Percentiles rank a stretch among this genome's conserved stretches.
Conservation (phyloP, 2,329 filamentous ascomycete genomes). For the Alternaria gaisen region DNA sequence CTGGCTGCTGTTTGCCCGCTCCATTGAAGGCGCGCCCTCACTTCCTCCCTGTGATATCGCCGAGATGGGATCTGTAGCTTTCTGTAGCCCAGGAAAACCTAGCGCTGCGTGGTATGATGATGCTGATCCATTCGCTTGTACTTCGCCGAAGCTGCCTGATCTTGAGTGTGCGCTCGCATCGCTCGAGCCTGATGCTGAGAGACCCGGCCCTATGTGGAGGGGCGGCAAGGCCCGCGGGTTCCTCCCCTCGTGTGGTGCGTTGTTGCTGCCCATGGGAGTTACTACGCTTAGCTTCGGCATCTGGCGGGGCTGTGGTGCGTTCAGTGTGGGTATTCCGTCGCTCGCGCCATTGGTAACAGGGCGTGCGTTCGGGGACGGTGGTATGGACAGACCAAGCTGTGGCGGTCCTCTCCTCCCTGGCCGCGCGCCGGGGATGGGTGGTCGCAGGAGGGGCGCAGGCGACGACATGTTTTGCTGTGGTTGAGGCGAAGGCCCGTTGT, state of each 20-base stretch:
- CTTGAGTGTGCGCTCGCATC: slow-evolving; percentile 84
- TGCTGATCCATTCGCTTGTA: slow-evolving; percentile 82
- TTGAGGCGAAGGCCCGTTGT: slow-evolving; percentile 32
- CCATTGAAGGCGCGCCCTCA: slow-evolving; percentile 76
- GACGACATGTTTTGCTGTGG: slow-evolving; percentile 69
- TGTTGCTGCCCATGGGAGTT: slow-evolving; percentile 85
- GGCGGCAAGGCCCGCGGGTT: slow-evolving; percentile 62
- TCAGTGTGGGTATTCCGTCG: slow-evolving; percentile 43
- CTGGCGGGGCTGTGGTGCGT: slow-evolving; percentile 61
- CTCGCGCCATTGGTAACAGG: slow-evolving; percentile 72
- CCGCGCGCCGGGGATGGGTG: slow-evolving; percentile 75
- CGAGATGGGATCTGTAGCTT: slow-evolving; percentile 81
- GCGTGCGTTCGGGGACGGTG: slow-evolving; percentile 83
- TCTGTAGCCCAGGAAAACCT: slow-evolving; percentile 78
- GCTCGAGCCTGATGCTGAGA: slow-evolving; percentile 78
- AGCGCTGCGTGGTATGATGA: slow-evolving; percentile 80
- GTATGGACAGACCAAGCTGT: slow-evolving; percentile 87
- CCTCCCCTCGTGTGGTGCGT: slow-evolving; percentile 74
- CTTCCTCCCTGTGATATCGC: slow-evolving; percentile 81
- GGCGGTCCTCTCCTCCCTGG: slow-evolving; percentile 72
- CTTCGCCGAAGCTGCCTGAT: slow-evolving; percentile 85
- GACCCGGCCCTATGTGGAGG: slow-evolving; percentile 61
- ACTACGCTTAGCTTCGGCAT: slow-evolving; percentile 84
- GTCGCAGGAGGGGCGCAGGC: slow-evolving; percentile 81
- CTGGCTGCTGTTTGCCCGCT: slow-evolving; percentile 82